Base-by-base conservation (phyloP, 140 eudicot species). In the Erigeron philadelphicus region DNA sequence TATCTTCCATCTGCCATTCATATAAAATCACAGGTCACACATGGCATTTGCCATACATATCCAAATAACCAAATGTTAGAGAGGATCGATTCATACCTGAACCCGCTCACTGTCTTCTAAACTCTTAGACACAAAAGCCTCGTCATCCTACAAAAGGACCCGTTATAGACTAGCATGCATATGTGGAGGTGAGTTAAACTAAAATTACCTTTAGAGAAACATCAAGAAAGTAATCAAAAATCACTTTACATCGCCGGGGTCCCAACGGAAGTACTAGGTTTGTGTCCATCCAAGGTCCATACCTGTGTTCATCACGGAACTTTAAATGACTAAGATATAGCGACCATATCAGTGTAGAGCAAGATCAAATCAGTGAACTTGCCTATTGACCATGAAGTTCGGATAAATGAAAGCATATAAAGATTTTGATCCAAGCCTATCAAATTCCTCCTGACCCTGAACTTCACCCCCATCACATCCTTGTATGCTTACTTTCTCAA, bases 201-300 rank as follows among this genome's bases (percentile, higher is more conserved):
- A 56, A 23, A 53, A 69, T 71, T 81, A 90, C 97, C 87, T 68
- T 86, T n/a, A 88, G 84, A 10, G 87, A 84, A 23, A 83, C 64
- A 38, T 92, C 98, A 68, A 88, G 83, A 52, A 92, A 92, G 77
- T 92, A 92, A 79, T 92, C 95, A 73, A 92, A 92, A 56, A 92
- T 77, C 71, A 92, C 98, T 86, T 68, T 80, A 84, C 98, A 86
- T 56, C 67, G 76, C n/a, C 87, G 80, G 12, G 95, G 96, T 71
- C 98, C 98, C 53, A 88, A 64, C 18, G 98, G 98, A 12, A 92
- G 61, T 53, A 84, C 96, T 3, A 88, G 83, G 67, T 92, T 92
- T 35, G 98, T 92, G 80, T 92, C 98, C 98, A 92, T 88, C 98
- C 98, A 92, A 44, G 98, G 98, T 31, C 98, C 98, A 49, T 92